Base-by-base conservation (phyloP, 805 yeast genomes). In the Starmerella stellata region DNA sequence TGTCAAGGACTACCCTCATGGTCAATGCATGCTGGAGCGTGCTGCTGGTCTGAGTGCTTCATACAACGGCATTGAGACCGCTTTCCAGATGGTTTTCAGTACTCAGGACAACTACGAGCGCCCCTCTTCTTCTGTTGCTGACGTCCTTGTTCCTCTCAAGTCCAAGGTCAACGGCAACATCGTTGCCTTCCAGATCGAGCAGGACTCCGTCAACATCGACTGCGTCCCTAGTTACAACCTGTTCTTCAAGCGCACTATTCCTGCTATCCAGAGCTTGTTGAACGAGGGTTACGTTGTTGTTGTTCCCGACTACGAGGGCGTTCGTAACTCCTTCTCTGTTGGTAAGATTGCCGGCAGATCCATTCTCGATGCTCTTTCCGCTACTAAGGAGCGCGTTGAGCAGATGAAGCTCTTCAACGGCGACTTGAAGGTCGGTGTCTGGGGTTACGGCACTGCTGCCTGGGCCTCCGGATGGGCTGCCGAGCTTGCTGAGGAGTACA, bases 371-470 rank as follows among this genome's bases (percentile, higher is more conserved):
- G 44, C 57, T 1, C 36, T 55, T 7, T 39, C 54, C 2, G 60
- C 59, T 1, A 45, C 48, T 5, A 37, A 45, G 15, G 30, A 38
- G 20, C 41, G 48, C 5, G 30, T 40, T n/a, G 19, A 23, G 15
- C 9, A 38, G n/a, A 38, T 36, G 5, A 33, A 21, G n/a, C 33
- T 40, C 21, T 21, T 21, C 3, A 27, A 36, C 16, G 35, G 25
- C 11, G 17, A 32, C 17, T 7, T 32, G 7, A 32, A 16, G 40
- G 34, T 49, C 9, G 55, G 44, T 8, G 38, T 52, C 29, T 46
- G 52, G 50, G 55, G 55, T 19, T 52, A 50, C 44, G 52, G 54
- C 5, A 52, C 52, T 5, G 53, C 47, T n/a, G 48, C 52, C 4
- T 33, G 38, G n/a, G 47, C 54, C 14, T 31, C 51, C 11, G 55